Evolutionary conservation across 176 grass and related monocot genomes (phyloP).

Genomic region (Musa troglodytarum): DNA sequence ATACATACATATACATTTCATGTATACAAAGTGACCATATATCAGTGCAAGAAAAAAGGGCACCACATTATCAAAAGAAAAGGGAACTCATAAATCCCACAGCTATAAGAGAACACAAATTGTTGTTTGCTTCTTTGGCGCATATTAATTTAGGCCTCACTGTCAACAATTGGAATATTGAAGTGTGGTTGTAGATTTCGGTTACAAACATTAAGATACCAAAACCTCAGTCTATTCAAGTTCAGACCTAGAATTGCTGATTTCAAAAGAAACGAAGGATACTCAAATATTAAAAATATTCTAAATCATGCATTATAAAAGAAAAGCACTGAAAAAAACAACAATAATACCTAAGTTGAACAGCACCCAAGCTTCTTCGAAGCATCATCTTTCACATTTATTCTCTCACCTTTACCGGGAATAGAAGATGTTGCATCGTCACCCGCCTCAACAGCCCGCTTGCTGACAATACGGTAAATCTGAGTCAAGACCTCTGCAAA

Average conservation of each 20-base stretch:
- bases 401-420: conserved; percentile 9
- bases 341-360: conserved; percentile 1
- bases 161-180: not conserved
- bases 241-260: no score
- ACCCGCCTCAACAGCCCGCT: conserved; percentile 8
- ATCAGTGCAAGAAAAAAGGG: not conserved
- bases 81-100: not conserved
- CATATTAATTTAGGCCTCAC: no score
- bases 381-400: conserved; percentile 18
- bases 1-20: not conserved
- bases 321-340: not conserved
- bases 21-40: not conserved
- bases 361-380: conserved; percentile 16
- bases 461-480: conserved; percentile 16
- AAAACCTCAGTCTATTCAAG: not conserved
- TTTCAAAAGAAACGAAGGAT: no score
- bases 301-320: not conserved
- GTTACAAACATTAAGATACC: not conserved
- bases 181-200: not conserved
- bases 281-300: no score
- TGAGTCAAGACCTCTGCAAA: conserved; percentile 17
- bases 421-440: conserved; percentile 10
- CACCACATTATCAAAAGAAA: not conserved
- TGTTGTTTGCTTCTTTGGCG: no score
- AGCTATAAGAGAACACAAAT: not conserved